phyloP scores from a whole-genome alignment of 1,139 yeast genomes.

The Geotrichum bryndzae region DNA sequence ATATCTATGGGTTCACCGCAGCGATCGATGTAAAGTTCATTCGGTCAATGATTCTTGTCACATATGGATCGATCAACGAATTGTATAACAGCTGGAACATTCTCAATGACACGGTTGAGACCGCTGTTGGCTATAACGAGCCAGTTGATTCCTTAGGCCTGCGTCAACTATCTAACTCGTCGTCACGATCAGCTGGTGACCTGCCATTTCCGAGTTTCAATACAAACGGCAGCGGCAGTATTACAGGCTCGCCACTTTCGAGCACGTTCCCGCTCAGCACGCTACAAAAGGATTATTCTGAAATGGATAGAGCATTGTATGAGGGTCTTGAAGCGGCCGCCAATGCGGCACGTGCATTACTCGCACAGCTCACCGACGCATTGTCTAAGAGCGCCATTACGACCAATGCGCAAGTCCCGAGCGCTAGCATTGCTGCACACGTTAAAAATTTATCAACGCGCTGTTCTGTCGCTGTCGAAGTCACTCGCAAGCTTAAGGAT shows the following conservation, averaged over 20 bases:
- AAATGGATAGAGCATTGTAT: constrained; percentile 70
- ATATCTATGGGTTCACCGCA: constrained; percentile 29
- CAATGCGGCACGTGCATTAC: constrained; percentile 70
- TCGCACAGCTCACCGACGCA: constrained; percentile 71
- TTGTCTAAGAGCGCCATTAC: constrained; percentile 61
- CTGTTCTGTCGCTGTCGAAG: constrained; percentile 76
- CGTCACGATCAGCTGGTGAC: neutral
- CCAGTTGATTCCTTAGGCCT: neutral
- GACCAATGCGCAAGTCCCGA: constrained; percentile 32
- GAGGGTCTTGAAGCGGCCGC: constrained; percentile 71
- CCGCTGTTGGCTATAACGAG: constrained; percentile 6
- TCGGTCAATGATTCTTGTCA: constrained; percentile 63
- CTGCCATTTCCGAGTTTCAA: neutral
- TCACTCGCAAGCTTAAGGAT: constrained; percentile 59
- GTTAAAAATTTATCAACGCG: constrained; percentile 73
- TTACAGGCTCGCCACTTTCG: constrained; percentile 2
- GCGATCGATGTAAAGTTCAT: constrained; percentile 60
- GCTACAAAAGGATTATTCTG: constrained; percentile 29
- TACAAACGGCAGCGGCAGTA: neutral
- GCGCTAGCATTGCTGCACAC: constrained; percentile 46
- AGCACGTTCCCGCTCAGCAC: constrained; percentile 1
- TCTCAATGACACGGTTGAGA: constrained; percentile 14
- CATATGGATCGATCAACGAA: constrained; percentile 72
- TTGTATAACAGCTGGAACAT: constrained; percentile 62
- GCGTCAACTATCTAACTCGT: constrained; percentile 5